Base-by-base conservation (phyloP, 352 stramenopile species). In the Pythium scleroteichum region DNA sequence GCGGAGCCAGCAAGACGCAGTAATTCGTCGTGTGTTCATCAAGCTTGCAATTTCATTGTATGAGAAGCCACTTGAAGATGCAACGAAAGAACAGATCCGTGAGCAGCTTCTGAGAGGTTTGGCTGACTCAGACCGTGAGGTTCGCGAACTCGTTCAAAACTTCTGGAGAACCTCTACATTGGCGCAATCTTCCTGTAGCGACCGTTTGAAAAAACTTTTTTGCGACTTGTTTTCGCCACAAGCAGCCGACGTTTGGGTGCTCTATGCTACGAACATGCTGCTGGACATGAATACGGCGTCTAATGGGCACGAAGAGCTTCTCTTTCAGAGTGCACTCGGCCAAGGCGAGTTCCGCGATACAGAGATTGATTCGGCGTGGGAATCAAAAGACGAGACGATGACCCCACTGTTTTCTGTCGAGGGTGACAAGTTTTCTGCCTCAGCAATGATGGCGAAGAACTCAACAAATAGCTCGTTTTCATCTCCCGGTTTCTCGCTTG, bases 361-460 rank as follows among this genome's bases (percentile, higher is more conserved):
- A 22, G 45, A 51, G 17, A 88, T 94, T 66, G 82, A 94, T 47
- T 68, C 76, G n/a, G 78, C 60, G 16, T 92, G 82, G 82, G 79
- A 87, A 29, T 69, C 69, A 1, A 88, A 86, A 49, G 76, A 69
- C 22, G 78, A 84, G 41, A 88, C 72, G 2, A 92, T 94, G 76
- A 71, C 73, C 0, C 85, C 85, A 13, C 58, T 94, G 41, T 94
- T 94, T 55, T 94, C 81, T 0, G 72, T 92, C 17, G 82, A 92
- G 57, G 68, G 72, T 13, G 75, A 89, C 44, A 55, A 57, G 19
- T 78, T 93, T n/a, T 74, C 70, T 53, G 64, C 52, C 2, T 29
- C 52, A 7, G 17, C 55, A 13, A 29, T 66, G 24, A 20, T 62
- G n/a, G 33, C 53, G 3, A 61, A 40, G 4, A 17, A 33, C n/a